These are phyloP conservation scores for Rhizopogon salebrosus DNA, from an alignment of 768 basidiomycete genomes.

Conservation along the genomic window DNA sequence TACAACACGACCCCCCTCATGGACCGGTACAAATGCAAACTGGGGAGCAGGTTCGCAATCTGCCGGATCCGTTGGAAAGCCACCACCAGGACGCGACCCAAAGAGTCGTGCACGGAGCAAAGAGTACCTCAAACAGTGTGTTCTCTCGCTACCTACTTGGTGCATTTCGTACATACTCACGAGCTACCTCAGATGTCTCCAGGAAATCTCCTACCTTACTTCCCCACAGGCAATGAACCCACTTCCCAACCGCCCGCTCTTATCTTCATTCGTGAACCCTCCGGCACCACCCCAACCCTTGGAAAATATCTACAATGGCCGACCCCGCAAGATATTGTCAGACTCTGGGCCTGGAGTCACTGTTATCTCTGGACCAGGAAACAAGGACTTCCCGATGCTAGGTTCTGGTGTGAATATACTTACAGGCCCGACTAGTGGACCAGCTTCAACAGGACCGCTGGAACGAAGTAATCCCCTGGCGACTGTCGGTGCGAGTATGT, in stretches of 20 bases:
- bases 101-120: conserved; percentile 91
- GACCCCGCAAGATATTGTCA: conserved; percentile 76
- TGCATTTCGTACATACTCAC: not conserved
- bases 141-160: conserved; percentile 14
- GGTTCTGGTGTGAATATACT: conserved; percentile 48
- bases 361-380: conserved; percentile 19
- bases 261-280: conserved; percentile 25
- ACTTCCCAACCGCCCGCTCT: conserved; percentile 78
- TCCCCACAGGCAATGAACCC: conserved; percentile 98
- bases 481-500: conserved; percentile 29
- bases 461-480: conserved; percentile 47
- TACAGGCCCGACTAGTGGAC: conserved; percentile 46
- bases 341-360: conserved; percentile 39
- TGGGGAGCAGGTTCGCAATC: conserved; percentile 28
- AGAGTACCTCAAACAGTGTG: conserved; percentile 95
- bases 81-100: conserved; percentile 83
- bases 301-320: conserved; percentile 73
- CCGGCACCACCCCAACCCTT: conserved; percentile 36
- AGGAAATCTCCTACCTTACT: conserved; percentile 97
- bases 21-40: conserved; percentile 45
- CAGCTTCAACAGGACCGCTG: conserved; percentile 41
- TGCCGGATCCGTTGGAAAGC: conserved; percentile 55
- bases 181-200: conserved; percentile 67
- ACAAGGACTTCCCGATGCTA: conserved; percentile 60
- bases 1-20: conserved; percentile 49